A percentile compares a stretch with the other conserved stretches of the same genome.
These are phyloP conservation scores for Saccharomycopsis selenospora DNA, from an alignment of 805 yeast genomes.

Conservation along the genomic window DNA sequence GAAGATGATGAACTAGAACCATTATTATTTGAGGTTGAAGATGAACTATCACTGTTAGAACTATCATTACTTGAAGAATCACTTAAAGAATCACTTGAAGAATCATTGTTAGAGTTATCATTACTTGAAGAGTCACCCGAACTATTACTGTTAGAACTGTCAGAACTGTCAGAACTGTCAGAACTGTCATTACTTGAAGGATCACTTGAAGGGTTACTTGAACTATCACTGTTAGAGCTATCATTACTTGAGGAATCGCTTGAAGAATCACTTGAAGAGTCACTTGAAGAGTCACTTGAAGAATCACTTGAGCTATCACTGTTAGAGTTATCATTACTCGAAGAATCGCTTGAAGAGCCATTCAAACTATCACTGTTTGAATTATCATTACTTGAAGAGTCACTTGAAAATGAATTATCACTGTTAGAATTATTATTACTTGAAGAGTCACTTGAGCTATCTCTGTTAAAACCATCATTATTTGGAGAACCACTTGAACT, in stretches of 20 bases:
- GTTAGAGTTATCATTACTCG: neutral
- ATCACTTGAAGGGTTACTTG: neutral
- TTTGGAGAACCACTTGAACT: neutral
- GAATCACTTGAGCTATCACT: neutral
- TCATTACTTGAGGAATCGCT: neutral
- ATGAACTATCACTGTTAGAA: neutral
- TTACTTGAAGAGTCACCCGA: neutral
- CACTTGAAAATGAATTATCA: neutral
- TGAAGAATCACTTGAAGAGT: neutral
- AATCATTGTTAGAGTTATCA: neutral
- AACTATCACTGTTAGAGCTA: neutral
- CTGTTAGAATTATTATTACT: neutral
- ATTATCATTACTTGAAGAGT: neutral
- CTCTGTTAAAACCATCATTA: neutral
- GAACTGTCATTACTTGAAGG: neutral
- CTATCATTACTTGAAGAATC: neutral
- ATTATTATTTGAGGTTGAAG: neutral
- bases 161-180: neutral
- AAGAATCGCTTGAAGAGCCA: neutral
- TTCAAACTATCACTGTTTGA: neutral
- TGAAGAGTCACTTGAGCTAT: no score
- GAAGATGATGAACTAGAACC: neutral
- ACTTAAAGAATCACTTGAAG: neutral
- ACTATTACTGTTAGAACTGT: neutral
- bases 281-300: neutral